Base-by-base conservation (phyloP, 805 yeast species). In the Starmerella cellae region DNA sequence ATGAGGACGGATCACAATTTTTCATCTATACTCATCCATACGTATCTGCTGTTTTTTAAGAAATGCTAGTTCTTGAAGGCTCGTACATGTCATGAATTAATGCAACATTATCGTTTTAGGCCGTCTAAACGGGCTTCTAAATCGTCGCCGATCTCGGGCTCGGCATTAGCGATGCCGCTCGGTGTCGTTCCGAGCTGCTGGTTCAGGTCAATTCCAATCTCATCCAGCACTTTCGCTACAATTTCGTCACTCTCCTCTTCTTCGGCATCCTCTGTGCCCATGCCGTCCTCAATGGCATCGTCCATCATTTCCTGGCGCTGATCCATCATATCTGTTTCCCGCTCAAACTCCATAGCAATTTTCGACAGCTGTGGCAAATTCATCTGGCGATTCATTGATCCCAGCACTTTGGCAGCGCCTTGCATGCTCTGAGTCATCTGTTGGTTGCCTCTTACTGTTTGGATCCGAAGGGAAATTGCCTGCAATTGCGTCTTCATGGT, bases 271-370 rank as follows among this genome's bases (percentile, higher is more conserved):
- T 82, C 75, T 55, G 83, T 96, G 55, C 79, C 84, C 41, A 80
- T 94, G 91, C 91, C 82, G 60, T 88, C 95, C 58, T 91, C 99
- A 54, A 91, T 79, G 17, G 95, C 93, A 59, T 91, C 98, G 59
- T 91, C 98, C 81, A 91, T 91, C 75, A 93, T 83, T 60, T 93
- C 99, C 61, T 93, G 97, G 56, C 94, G 79, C 64, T 91, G 98
- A 61, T 88, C 96, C 97, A 91, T 91, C 54, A 93, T 66, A 58
- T 93, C 98, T 61, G 82, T 83, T 57, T 88, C 94, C 55, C 75
- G 77, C 56, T 91, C 94, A 61, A 91, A 91, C 55, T 91, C 97
- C 81, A 83, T 87, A 2, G 96, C 84, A 18, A 91, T 91, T 47
- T 79, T 73, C 44, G 83, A 79, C 47, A 91, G 65, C 52, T 82